phyloP scores from a whole-genome alignment of 2,329 filamentous ascomycete species.

The Coleophoma cylindrospora region DNA sequence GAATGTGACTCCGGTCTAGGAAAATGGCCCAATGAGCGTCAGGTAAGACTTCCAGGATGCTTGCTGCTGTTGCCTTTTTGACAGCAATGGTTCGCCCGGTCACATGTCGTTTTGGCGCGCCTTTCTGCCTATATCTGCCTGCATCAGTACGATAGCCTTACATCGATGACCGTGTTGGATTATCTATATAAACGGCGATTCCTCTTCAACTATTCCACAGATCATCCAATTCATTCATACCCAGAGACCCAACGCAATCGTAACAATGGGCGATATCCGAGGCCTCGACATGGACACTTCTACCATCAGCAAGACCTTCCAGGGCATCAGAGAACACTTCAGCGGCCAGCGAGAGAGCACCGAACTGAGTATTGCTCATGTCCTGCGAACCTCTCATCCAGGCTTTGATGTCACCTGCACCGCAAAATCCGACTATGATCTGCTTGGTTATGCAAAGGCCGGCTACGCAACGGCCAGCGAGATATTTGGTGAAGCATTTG shows the following conservation, averaged over 20 bases:
- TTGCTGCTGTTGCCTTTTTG: too few species aligned
- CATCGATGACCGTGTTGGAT: too few species aligned
- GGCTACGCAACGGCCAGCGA: constrained; percentile 7
- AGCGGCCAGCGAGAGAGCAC: constrained; percentile 2
- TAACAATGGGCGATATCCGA: neutral
- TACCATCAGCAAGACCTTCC: constrained; percentile 5
- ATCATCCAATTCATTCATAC: too few species aligned
- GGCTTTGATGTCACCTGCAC: constrained; percentile 7
- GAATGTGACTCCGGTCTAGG: too few species aligned
- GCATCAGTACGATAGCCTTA: too few species aligned
- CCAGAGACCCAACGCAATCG: neutral
- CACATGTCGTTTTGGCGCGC: too few species aligned
- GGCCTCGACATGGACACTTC: neutral
- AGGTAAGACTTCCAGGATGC: too few species aligned
- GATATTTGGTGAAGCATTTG: constrained; percentile 3
- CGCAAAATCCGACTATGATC: constrained; percentile 5
- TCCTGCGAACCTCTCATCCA: constrained; percentile 6
- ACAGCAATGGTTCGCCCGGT: too few species aligned
- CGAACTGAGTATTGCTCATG: constrained; percentile 8
- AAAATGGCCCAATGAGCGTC: too few species aligned
- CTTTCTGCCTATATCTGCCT: too few species aligned
- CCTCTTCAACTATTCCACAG: too few species aligned
- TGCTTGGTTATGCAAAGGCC: constrained; percentile 14
- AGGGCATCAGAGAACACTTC: constrained; percentile 6
- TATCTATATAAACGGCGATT: too few species aligned